Base-by-base conservation (phyloP, 352 stramenopile species). In the Elongisporangium undulatum region DNA sequence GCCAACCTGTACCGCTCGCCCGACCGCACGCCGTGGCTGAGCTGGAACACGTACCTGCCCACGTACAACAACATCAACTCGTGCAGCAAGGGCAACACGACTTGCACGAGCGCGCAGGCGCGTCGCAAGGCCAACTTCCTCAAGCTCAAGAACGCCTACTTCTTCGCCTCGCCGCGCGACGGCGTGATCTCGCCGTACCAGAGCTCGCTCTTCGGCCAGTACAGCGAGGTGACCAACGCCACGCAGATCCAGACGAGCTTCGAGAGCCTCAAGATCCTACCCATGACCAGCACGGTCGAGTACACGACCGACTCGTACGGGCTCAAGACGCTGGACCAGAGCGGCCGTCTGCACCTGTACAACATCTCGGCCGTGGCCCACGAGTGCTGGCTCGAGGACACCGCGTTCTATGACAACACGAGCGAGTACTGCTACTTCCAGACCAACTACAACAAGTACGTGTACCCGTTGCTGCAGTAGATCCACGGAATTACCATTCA, bases 101-200 rank as follows among this genome's bases (percentile, higher is more conserved):
- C 8, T 7, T 77, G 68, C 19, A 41, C 4, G 0, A 51, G 34
- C 4, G 45, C 69, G 12, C 63, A 83, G 38, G 49, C 50, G 7
- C 66, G 69, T 3, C 76, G 74, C 34, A 77, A 77, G 21, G 34
- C 45, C 57, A 86, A 86, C 66, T 82, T 74, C 45, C 50, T 68
- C 15, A 75, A 70, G 51, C 56, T 82, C 21, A 62, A 72, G 38
- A 61, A 61, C 10, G 76, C 74, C 2, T 70, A 84, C 61, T 82
- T 79, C 67, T 80, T 85, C 57, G 63, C 67, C 0, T 82, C 75
- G 8, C 57, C 70, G 34, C 50, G 53, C 10, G 73, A 82, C 56
- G 65, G 70, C 19, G 51, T 69, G 38, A 68, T 82, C 39, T 66
- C 72, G 50, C 72, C 73, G 45, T 85, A 69, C 71, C 66, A 82